Conservation (phyloP, 2,329 filamentous ascomycete genomes). For the Cladobotryum protrusum region DNA sequence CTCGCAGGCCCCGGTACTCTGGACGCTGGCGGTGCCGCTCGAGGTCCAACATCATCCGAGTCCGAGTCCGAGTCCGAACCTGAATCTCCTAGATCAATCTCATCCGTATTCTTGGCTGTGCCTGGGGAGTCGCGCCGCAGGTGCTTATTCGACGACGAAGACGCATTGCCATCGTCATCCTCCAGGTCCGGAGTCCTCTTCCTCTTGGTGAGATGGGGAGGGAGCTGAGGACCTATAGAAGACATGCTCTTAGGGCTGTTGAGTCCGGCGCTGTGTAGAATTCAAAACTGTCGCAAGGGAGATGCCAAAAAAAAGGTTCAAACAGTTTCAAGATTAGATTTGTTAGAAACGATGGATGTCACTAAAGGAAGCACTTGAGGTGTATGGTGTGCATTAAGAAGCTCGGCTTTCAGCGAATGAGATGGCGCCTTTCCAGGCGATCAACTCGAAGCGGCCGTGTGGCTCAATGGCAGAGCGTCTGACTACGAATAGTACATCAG, state of each 20-base stretch:
- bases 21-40: conserved; percentile 16
- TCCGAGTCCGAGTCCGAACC: conserved; percentile 25
- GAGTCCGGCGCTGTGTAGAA: neutral
- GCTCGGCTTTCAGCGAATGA: neutral
- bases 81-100: conserved; percentile 39
- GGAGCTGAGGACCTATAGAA: conserved; percentile 64
- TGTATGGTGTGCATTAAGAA: no score
- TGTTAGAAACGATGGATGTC: neutral
- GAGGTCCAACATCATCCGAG: conserved; percentile 36
- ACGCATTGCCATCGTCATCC: conserved; percentile 19
- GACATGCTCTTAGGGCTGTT: conserved; percentile 43
- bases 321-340: neutral
- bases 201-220: conserved; percentile 59
- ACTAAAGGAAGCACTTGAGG: no score
- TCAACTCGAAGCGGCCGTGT: neutral
- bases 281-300: neutral
- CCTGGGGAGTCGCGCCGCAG: conserved; percentile 21
- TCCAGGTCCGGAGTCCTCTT: conserved; percentile 41
- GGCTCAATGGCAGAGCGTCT: conserved; percentile 1
- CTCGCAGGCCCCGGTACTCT: conserved; percentile 14
- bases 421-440: no score
- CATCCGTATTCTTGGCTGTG: conserved; percentile 37
- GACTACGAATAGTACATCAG: neutral
- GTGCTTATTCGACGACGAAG: conserved; percentile 35
- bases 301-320: neutral